Percentiles rank a stretch among this genome's conserved stretches.
Conservation (phyloP, 257 asterid species). For the Capsicum baccatum region DNA sequence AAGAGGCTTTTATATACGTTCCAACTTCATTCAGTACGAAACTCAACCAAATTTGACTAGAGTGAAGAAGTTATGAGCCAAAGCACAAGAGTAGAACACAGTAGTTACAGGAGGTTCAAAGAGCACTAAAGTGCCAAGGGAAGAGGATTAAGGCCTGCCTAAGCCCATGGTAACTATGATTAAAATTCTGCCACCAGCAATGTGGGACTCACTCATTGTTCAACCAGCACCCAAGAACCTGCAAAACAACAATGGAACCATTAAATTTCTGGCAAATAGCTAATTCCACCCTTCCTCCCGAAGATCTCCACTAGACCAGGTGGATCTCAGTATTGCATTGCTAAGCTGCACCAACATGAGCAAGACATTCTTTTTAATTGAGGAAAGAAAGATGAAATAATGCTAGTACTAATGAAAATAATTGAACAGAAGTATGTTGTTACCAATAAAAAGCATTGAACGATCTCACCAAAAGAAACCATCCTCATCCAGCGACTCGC, state of each 20-base stretch:
- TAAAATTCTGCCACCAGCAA: neutral
- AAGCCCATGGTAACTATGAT: neutral
- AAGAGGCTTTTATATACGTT: neutral
- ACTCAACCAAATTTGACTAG: neutral
- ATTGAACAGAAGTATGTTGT: too few species aligned
- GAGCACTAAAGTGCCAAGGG: neutral
- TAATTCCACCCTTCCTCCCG: neutral
- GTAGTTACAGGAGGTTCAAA: neutral
- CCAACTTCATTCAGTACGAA: neutral
- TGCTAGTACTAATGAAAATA: neutral
- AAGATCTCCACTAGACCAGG: neutral
- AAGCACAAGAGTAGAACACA: neutral
- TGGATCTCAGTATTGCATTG: neutral
- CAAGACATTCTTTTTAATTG: neutral
- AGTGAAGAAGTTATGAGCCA: neutral
- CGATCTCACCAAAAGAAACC: constrained; percentile 11
- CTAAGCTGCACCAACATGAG: neutral
- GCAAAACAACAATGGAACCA: neutral
- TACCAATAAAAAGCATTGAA: neutral
- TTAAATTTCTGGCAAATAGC: neutral
- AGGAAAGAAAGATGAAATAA: neutral
- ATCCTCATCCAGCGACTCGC: neutral
- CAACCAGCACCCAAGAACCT: constrained; percentile 2
- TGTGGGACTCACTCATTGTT: neutral
- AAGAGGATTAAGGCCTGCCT: neutral